Percentiles rank a stretch among this genome's conserved stretches.
Conservation (phyloP, 2,329 filamentous ascomycete genomes). For the Parafenestella ontariensis region DNA sequence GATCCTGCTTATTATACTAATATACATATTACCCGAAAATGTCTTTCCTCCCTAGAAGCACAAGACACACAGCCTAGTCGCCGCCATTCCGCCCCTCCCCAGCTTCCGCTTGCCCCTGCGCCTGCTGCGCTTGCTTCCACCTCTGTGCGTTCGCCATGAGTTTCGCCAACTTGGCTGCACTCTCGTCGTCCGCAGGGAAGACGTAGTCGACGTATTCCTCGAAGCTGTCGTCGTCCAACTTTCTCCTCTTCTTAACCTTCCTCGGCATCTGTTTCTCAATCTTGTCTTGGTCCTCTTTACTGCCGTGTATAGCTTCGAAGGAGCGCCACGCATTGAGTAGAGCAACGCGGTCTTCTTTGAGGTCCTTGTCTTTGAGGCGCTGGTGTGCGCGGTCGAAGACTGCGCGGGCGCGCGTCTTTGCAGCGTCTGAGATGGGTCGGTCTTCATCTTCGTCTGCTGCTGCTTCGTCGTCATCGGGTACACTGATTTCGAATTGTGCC, state of each 20-base stretch:
- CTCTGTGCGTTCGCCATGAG: constrained; percentile 84
- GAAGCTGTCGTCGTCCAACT: constrained; percentile 88
- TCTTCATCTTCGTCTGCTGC: constrained; percentile 55
- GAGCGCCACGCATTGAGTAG: constrained; percentile 90
- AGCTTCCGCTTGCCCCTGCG: constrained; percentile 8
- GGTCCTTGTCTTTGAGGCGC: constrained; percentile 84
- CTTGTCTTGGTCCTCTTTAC: constrained; percentile 74
- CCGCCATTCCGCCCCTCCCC: constrained; percentile 11
- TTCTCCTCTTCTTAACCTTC: constrained; percentile 88
- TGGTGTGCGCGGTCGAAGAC: constrained; percentile 87
- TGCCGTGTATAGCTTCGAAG: constrained; percentile 88
- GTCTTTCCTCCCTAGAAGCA: not conserved
- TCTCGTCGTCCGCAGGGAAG: constrained; percentile 93
- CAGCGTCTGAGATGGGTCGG: constrained; percentile 74
- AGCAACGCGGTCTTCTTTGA: constrained; percentile 92
- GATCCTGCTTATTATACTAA: too few species aligned
- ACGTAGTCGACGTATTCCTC: constrained; percentile 98
- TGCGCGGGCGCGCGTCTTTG: constrained; percentile 80
- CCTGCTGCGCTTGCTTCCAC: constrained; percentile 73
- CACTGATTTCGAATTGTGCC: constrained; percentile 97
- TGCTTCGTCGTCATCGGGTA: constrained; percentile 75
- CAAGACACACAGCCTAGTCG: not conserved
- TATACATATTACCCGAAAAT: too few species aligned
- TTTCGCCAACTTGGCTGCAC: constrained; percentile 81
- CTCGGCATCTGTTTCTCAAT: constrained; percentile 95